Percentiles rank a stretch among this genome's conserved stretches.
Evolutionary conservation across 257 asterid species (phyloP).

Genomic region (Phtheirospermum japonicum): DNA sequence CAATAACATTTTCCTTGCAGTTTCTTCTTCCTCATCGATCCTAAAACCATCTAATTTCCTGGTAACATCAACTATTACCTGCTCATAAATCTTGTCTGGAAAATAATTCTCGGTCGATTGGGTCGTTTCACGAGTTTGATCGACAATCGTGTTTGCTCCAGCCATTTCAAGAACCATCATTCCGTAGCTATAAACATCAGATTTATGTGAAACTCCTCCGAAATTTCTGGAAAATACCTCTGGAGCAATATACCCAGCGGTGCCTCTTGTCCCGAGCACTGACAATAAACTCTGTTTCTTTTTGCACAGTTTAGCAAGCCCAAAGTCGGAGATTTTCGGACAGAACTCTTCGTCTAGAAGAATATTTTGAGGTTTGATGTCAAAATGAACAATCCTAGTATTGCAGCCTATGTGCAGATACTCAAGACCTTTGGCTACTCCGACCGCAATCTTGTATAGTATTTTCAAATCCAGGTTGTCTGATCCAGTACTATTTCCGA

Average conservation of each 20-base stretch:
- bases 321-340: conserved; percentile 62
- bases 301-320: conserved; percentile 40
- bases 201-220: conserved; percentile 46
- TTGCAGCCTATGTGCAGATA: conserved; percentile 54
- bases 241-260: too few species aligned
- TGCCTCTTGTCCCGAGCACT: conserved; percentile 34
- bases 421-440: conserved; percentile 56
- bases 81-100: conserved; percentile 41
- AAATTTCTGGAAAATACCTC: too few species aligned
- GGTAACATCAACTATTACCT: neutral
- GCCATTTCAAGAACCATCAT: conserved; percentile 53
- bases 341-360: conserved; percentile 54
- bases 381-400: conserved; percentile 56
- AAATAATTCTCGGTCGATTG: conserved; percentile 34
- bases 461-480: conserved; percentile 11
- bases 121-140: neutral
- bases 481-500: conserved; percentile 32
- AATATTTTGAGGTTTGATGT: conserved; percentile 24
- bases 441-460: conserved; percentile 37
- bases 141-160: conserved; percentile 20
- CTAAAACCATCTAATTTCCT: conserved; percentile 14
- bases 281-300: conserved; percentile 38
- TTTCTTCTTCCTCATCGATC: conserved; percentile 29
- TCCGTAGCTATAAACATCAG: conserved; percentile 48
- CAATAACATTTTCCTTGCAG: conserved; percentile 35